phyloP scores from a whole-genome alignment of 768 basidiomycete genomes.

The Floccularia luteovirens region DNA sequence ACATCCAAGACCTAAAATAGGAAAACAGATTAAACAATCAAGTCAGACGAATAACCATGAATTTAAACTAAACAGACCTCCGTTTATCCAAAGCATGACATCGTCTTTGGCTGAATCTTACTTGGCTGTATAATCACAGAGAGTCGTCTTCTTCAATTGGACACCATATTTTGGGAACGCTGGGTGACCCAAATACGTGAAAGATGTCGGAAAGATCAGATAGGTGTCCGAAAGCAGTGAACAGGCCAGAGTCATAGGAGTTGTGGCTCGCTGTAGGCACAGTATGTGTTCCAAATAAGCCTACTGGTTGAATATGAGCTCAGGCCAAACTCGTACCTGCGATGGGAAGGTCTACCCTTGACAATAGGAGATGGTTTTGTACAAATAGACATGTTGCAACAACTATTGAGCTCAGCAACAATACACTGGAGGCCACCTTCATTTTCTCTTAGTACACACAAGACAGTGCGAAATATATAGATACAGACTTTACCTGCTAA shows the following conservation, averaged over 20 bases:
- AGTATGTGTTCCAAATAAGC: not conserved
- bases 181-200: conserved; percentile 35
- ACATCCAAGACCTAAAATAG: conserved; percentile 29
- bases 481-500: too few relatives aligned
- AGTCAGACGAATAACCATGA: not conserved
- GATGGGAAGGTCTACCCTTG: not conserved
- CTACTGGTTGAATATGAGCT: not conserved
- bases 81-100: conserved; percentile 44
- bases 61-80: conserved; percentile 21
- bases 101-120: conserved; percentile 37
- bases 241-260: conserved; percentile 20
- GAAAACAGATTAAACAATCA: not conserved
- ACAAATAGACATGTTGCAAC: too few relatives aligned
- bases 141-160: conserved; percentile 50
- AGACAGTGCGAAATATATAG: too few relatives aligned
- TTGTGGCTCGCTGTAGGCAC: not conserved
- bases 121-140: conserved; percentile 57
- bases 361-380: too few relatives aligned
- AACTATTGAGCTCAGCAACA: too few relatives aligned
- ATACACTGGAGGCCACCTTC: too few relatives aligned
- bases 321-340: not conserved
- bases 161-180: conserved; percentile 43
- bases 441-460: too few relatives aligned
- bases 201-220: conserved; percentile 23
- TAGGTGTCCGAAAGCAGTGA: conserved; percentile 25